phyloP scores from a whole-genome alignment of 139 green algal genomes.

The Chlorella sorokiniana region DNA sequence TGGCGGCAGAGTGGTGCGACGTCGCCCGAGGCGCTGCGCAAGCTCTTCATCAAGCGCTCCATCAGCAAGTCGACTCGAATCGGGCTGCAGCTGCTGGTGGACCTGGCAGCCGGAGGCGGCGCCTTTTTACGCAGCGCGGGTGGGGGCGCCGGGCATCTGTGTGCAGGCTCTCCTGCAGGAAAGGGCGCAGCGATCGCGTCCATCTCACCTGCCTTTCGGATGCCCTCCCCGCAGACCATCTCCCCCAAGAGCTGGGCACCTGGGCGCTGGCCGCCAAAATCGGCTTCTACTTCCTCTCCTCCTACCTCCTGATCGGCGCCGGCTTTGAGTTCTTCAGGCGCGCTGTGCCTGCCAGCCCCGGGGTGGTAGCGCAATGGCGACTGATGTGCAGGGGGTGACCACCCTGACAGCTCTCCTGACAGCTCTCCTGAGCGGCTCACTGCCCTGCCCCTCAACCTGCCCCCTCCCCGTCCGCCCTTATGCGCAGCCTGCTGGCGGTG shows the following conservation, averaged over 20 bases:
- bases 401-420: too few species aligned
- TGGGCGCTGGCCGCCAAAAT: conserved; percentile 25
- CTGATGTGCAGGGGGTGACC: not conserved
- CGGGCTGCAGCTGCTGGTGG: conserved; percentile 30
- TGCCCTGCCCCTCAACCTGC: not conserved
- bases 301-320: conserved; percentile 40
- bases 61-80: conserved; percentile 1
- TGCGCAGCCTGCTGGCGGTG: conserved; percentile 9
- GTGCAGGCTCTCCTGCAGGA: not conserved
- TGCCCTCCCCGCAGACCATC: conserved; percentile 2
- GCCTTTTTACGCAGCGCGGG: conserved; percentile 33
- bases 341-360: too few species aligned
- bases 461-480: not conserved
- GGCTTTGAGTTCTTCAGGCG: conserved; percentile 39
- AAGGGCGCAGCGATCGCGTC: not conserved
- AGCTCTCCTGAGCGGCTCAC: not conserved
- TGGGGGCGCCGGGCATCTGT: not conserved
- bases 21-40: conserved; percentile 25
- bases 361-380: too few species aligned
- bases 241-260: not conserved
- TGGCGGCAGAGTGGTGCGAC: conserved; percentile 35
- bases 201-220: not conserved
- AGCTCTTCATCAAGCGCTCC: conserved; percentile 27
- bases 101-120: conserved; percentile 1
- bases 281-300: conserved; percentile 30